Evolutionary conservation across 2,329 filamentous ascomycete genomes (phyloP).

Genomic region (Claviceps monticola): DNA sequence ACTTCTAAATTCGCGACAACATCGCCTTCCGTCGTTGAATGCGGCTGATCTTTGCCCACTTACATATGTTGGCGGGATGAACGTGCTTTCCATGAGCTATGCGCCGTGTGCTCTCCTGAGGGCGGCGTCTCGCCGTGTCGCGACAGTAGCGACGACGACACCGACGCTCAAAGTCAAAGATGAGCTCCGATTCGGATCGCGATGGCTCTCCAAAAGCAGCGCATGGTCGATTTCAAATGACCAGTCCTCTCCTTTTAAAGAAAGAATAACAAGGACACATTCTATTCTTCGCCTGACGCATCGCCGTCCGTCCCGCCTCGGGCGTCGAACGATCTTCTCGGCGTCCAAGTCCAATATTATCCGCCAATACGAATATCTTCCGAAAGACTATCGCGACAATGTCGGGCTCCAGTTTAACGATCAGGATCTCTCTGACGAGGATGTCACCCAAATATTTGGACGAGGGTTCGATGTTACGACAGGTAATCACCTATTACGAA

Average conservation of each 20-base stretch:
- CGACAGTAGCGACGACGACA: not conserved
- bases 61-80: constrained; percentile 1
- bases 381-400: constrained; percentile 40
- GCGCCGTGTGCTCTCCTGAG: constrained; percentile 18
- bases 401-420: constrained; percentile 38
- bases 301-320: constrained; percentile 4
- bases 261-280: constrained; percentile 2
- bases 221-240: not conserved
- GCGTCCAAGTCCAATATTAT: constrained; percentile 23
- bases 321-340: constrained; percentile 21
- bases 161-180: not conserved
- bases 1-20: not conserved
- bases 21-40: too few relatives aligned
- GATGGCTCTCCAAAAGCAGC: constrained; percentile 8
- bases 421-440: constrained; percentile 32
- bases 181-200: not conserved
- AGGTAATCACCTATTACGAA: constrained; percentile 41
- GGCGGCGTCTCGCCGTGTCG: constrained; percentile 13
- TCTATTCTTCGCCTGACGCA: not conserved
- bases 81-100: constrained; percentile 11
- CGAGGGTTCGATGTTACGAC: constrained; percentile 25
- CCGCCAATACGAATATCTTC: constrained; percentile 44
- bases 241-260: not conserved
- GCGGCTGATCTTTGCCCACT: not conserved
- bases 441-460: constrained; percentile 38